Evolutionary conservation across 768 basidiomycete species (phyloP), one percentile per base, ranked within the genome.

Genomic region (Sporobolomyces pararoseus): DNA sequence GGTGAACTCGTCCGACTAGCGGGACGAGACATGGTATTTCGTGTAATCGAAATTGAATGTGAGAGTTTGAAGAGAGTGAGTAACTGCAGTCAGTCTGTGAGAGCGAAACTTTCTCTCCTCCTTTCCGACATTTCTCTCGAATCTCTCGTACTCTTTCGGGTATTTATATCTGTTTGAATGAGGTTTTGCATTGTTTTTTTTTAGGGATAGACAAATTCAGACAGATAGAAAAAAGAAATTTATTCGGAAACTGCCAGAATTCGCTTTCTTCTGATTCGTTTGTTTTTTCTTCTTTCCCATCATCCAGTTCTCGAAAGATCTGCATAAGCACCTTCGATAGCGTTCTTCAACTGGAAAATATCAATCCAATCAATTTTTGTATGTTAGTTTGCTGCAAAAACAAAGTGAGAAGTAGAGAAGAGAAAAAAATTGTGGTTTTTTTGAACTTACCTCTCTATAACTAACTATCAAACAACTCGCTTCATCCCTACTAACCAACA

Each of bases 401-500:
- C 13, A 6, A 21, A 47, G 46, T 14, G 10, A 13, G 46, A 23
- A 47, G 17, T 42, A 17, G n/a, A n/a, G n/a, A n/a, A n/a, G n/a
- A n/a, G n/a, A n/a, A n/a, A n/a, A n/a, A n/a, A n/a, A n/a, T n/a
- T n/a, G n/a, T n/a, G 39, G 39, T 42, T 42, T 42, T 42, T 9
- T 10, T 42, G 21, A 42, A 57, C 71, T 35, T 52, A 73, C 68
- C 62, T 77, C 75, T 39, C 74, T 63, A 37, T 76, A 77, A 53
- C 70, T 72, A 13, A 77, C 77, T 58, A 77, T 75, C 27, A 77
- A 58, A 63, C 75, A 76, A 44, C 75, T 76, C 81, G 95, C 94
- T 78, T 98, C 96, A 78, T 99, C 95, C 53, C 95, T 84, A 9
- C 92, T 87, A 32, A 96, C 86, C 31, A 99, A 84, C 93, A 97